A percentile compares a stretch with the other conserved stretches of the same genome.
These are phyloP conservation scores for Penicillium brasilianum DNA, from an alignment of 2,329 filamentous ascomycete genomes.

Conservation along the genomic window DNA sequence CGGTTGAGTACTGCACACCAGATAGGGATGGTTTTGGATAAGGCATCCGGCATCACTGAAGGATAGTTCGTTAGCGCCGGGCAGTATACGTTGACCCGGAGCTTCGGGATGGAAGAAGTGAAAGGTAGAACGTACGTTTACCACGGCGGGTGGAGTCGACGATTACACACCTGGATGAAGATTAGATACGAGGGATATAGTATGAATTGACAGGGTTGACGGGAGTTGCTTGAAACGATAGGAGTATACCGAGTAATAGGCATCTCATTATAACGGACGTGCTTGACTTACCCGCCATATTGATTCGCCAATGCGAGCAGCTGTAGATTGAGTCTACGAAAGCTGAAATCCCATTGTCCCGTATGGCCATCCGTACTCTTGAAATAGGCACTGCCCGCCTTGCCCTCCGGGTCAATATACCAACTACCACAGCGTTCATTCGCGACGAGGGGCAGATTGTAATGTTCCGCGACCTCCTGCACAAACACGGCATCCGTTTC, in stretches of 20 bases:
- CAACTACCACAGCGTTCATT: slow-evolving; percentile 97
- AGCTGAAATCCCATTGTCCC: slow-evolving; percentile 88
- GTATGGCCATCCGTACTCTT: slow-evolving; percentile 97
- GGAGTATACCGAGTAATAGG: not conserved
- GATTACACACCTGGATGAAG: slow-evolving; percentile 63
- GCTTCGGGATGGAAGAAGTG: not conserved
- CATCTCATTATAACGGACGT: not conserved
- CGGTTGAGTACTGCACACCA: slow-evolving; percentile 90
- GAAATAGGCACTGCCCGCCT: slow-evolving; percentile 83
- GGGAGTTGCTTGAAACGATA: too few relatives aligned
- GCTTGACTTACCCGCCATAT: slow-evolving; percentile 66
- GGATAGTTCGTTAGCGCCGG: not conserved
- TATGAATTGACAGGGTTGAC: too few relatives aligned
- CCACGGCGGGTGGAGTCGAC: slow-evolving; percentile 92
- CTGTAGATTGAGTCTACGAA: slow-evolving; percentile 82
- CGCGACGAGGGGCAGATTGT: slow-evolving; percentile 73
- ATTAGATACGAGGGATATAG: not conserved
- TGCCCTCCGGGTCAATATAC: slow-evolving; percentile 74
- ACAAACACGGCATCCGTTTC: slow-evolving; percentile 77
- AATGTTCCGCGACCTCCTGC: slow-evolving; percentile 55
- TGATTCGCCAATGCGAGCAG: slow-evolving; percentile 70
- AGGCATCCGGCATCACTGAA: slow-evolving; percentile 84
- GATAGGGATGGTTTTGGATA: slow-evolving; percentile 91
- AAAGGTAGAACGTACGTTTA: slow-evolving; percentile 64
- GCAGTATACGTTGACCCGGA: not conserved